A percentile compares a stretch with the other conserved stretches of the same genome.
Conservation (phyloP, 805 yeast species). For the Pichia nakasei region DNA sequence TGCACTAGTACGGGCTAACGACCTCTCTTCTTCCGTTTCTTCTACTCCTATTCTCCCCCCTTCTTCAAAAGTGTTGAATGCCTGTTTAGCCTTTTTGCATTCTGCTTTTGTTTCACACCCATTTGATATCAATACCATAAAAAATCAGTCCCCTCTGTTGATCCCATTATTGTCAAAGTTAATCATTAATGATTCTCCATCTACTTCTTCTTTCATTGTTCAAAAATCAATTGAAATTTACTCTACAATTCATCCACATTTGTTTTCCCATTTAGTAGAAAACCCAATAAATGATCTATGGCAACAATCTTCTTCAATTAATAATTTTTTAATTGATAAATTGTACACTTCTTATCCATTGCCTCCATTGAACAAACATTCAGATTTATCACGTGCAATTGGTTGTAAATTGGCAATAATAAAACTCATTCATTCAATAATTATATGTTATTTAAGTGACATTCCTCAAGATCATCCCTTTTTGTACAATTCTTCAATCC, state of each 20-base stretch:
- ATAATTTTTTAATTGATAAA: slow-evolving; percentile 46
- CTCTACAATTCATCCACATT: slow-evolving; percentile 34
- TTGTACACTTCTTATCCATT: slow-evolving; percentile 56
- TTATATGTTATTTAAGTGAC: slow-evolving; percentile 49
- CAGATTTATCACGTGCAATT: slow-evolving; percentile 41
- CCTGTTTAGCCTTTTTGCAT: not conserved
- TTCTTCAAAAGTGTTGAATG: not conserved
- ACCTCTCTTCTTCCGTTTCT: not conserved
- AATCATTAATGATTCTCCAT: not conserved
- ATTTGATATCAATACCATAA: not conserved
- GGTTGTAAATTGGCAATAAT: slow-evolving; percentile 61
- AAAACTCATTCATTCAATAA: slow-evolving; percentile 57
- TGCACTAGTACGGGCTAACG: not conserved
- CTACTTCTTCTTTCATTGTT: slow-evolving; percentile 5
- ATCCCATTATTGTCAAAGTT: not conserved
- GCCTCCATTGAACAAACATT: slow-evolving; percentile 38
- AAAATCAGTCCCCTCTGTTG: not conserved
- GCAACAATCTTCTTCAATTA: slow-evolving; percentile 47
- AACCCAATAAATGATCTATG: slow-evolving; percentile 43
- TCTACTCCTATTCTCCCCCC: no score
- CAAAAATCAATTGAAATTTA: slow-evolving; percentile 28
- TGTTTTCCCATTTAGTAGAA: slow-evolving; percentile 38
- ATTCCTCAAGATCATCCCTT: slow-evolving; percentile 56
- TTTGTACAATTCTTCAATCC: slow-evolving; percentile 41
- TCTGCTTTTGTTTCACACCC: not conserved